Base-by-base conservation (phyloP, 75 land plant species). In the Isoetes taiwanensis region DNA sequence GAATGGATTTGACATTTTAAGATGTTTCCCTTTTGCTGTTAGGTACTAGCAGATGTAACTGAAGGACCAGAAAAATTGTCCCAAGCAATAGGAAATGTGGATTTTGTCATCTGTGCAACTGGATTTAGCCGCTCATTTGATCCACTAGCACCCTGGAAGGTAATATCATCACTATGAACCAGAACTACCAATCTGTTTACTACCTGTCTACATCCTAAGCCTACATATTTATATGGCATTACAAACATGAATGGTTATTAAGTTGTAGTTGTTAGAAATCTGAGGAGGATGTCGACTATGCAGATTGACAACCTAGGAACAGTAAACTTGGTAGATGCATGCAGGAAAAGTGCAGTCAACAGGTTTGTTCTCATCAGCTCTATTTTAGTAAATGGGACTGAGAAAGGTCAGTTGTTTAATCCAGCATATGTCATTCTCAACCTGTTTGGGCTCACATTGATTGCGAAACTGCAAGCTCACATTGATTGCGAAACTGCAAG, bases 291-390 rank as follows among this genome's bases (percentile, higher is more conserved):
- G n/a, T n/a, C n/a, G n/a, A n/a, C n/a, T 21, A 1, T 68, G 37
- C 73, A 90, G 96, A 90, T 90, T 34, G 96, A 90, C 59, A 79
- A 90, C 58, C 69, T 70, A 65, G 96, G 96, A 59, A 90, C 96
- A 0, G 83, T 79, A 39, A 85, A 78, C 61, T 67, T 90, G 41
- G 96, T 90, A 28, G 96, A 90, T 46, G 96, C 96, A 37, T 90
- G 96, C 55, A 67, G 67, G 9, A 72, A 72, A 34, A 40, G 26
- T 38, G 78, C 80, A 26, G 69, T 90, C 14, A 76, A 65, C 23
- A 75, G 71, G 52, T 80, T 90, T 52, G 75, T 90, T 39, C 79
- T 90, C 28, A 72, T 85, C 12, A 90, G 96, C 30, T 85, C 96
- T 16, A 77, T 90, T 50, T 65, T 90, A 25, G 90, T 80, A 23